Percentiles rank a stretch among this genome's conserved stretches.
phyloP scores from a whole-genome alignment of 345 rosid species.

The Sonneratia caseolaris region DNA sequence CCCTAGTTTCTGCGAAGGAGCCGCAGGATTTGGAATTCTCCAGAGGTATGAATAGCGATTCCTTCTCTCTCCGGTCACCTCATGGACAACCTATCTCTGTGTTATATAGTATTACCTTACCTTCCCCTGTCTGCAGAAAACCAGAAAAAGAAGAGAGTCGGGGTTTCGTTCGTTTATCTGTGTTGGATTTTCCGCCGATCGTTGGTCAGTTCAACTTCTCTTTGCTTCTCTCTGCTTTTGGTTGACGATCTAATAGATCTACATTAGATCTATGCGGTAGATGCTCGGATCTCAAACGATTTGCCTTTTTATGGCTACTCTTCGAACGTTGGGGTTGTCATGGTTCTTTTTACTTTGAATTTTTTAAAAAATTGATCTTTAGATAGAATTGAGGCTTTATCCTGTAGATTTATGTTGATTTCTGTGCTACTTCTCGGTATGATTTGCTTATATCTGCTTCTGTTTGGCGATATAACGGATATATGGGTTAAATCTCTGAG shows the following conservation, averaged over 20 bases:
- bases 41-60: not conserved
- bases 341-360: not conserved
- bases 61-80: not conserved
- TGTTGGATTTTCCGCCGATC: not conserved
- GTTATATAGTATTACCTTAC: not conserved
- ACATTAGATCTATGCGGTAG: not conserved
- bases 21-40: constrained; percentile 1
- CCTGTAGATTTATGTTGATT: too few relatives aligned
- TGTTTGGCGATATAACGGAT: too few relatives aligned
- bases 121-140: not conserved
- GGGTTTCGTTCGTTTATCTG: not conserved
- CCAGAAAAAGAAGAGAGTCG: not conserved
- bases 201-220: not conserved
- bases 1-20: not conserved
- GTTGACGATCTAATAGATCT: not conserved
- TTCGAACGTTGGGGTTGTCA: not conserved
- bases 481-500: not conserved
- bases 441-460: too few relatives aligned
- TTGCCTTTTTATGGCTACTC: not conserved
- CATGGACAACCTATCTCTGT: not conserved
- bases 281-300: not conserved
- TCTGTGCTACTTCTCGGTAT: too few relatives aligned
- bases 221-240: not conserved
- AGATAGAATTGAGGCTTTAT: not conserved
- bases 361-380: not conserved